Conservation (phyloP, 441 rosid genomes). For the Bruguiera hainesii region DNA sequence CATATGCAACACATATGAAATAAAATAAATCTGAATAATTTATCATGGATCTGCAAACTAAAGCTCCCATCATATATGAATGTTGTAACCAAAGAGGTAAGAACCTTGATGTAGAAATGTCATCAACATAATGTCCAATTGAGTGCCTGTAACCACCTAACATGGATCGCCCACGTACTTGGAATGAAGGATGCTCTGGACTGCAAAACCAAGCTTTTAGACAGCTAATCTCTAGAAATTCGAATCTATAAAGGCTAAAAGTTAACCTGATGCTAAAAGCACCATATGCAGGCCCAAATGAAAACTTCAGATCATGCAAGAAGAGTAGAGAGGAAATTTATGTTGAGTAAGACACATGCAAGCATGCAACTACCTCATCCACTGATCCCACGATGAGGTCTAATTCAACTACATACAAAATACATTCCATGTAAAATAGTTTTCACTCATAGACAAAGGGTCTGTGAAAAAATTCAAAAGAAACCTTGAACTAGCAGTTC, state of each 20-base stretch:
- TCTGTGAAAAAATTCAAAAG: conserved; percentile 25
- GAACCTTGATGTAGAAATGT: conserved; percentile 80
- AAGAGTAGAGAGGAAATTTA: too few species aligned
- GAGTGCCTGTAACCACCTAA: conserved; percentile 80
- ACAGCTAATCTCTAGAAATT: conserved; percentile 15
- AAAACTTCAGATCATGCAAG: too few species aligned
- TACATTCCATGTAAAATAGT: neutral
- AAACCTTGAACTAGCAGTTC: conserved; percentile 99
- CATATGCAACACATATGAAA: neutral
- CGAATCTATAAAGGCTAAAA: neutral
- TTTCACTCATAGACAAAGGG: neutral
- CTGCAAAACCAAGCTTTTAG: conserved; percentile 43
- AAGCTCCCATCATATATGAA: neutral
- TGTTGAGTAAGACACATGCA: too few species aligned
- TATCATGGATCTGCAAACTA: neutral
- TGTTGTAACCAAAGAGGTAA: conserved; percentile 18
- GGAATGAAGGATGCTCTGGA: conserved; percentile 97
- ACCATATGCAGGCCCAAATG: neutral
- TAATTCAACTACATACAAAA: too few species aligned
- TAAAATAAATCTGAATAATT: neutral
- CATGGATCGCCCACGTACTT: conserved; percentile 84
- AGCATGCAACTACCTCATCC: too few species aligned
- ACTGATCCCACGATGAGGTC: too few species aligned
- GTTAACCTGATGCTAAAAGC: neutral
- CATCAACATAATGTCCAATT: conserved; percentile 61